Evolutionary conservation across 1,139 yeast genomes (phyloP).

Genomic region (Geotrichum reessii): DNA sequence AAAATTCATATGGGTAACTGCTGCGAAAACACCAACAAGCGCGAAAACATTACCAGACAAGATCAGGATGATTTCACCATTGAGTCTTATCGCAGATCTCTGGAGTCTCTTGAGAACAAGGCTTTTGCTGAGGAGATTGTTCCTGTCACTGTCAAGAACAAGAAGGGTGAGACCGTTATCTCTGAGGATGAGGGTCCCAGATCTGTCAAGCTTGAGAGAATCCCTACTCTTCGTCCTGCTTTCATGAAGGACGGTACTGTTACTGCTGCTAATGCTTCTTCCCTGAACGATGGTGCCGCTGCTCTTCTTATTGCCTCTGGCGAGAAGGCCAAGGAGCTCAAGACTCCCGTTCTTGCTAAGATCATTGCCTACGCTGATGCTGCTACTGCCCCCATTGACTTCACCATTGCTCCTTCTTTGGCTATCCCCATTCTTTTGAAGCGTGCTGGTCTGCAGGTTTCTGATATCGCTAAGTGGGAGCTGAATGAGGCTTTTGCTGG

Average conservation of each 20-base stretch:
- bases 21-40: conserved; percentile 65
- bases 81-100: conserved; percentile 58
- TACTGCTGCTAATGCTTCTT: conserved; percentile 95
- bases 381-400: conserved; percentile 94
- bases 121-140: conserved; percentile 78
- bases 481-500: conserved; percentile 96
- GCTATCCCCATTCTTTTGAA: conserved; percentile 81
- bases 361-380: conserved; percentile 69
- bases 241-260: conserved; percentile 77
- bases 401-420: conserved; percentile 95
- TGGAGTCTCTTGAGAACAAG: conserved; percentile 61
- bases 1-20: conserved; percentile 90
- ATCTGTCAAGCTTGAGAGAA: conserved; percentile 73
- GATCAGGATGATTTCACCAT: conserved; percentile 43
- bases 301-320: conserved; percentile 82
- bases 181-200: conserved; percentile 89
- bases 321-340: conserved; percentile 72
- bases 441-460: conserved; percentile 55
- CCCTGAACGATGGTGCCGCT: conserved; percentile 93
- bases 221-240: conserved; percentile 79
- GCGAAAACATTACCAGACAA: conserved; percentile 38
- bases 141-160: conserved; percentile 51
- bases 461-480: conserved; percentile 72
- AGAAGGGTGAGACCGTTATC: conserved; percentile 47
- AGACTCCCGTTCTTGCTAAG: conserved; percentile 64